A percentile compares a stretch with the other conserved stretches of the same genome.
Evolutionary conservation across 768 basidiomycete species (phyloP).

Genomic region (Suillus subalutaceus): DNA sequence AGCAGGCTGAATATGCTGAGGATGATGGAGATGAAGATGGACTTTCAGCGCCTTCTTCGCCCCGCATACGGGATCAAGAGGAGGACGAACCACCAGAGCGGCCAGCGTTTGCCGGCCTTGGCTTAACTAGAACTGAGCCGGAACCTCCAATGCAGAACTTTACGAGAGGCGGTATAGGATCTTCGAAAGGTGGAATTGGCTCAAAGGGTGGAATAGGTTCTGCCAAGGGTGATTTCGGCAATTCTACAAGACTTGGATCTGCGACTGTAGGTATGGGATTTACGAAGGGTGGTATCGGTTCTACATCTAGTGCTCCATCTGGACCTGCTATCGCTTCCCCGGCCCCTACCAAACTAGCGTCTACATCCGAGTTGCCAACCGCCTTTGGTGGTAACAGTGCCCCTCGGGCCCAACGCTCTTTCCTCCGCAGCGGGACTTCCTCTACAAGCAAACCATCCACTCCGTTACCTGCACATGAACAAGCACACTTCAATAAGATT

Average conservation of each 20-base stretch:
- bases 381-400: conserved; percentile 36
- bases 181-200: conserved; percentile 28
- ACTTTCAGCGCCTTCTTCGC: conserved; percentile 57
- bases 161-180: conserved; percentile 33
- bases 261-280: conserved; percentile 22
- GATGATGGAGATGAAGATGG: conserved; percentile 47
- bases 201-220: conserved; percentile 34
- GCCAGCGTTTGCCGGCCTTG: conserved; percentile 52
- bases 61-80: conserved; percentile 56
- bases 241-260: conserved; percentile 9
- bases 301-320: conserved; percentile 28
- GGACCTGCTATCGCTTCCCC: conserved; percentile 33
- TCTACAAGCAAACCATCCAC: conserved; percentile 49
- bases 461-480: conserved; percentile 65
- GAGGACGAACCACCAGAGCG: conserved; percentile 37
- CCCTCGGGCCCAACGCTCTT: conserved; percentile 46
- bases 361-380: conserved; percentile 36
- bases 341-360: conserved; percentile 21
- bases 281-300: conserved; percentile 47
- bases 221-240: conserved; percentile 34
- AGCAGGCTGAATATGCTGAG: conserved; percentile 33
- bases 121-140: conserved; percentile 19
- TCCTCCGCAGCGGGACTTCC: conserved; percentile 55
- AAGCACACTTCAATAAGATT: conserved; percentile 81
- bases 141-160: conserved; percentile 22